Evolutionary conservation across 768 basidiomycete genomes (phyloP), one percentile per base, ranked within the genome.

Genomic region (Suillus sp.): DNA sequence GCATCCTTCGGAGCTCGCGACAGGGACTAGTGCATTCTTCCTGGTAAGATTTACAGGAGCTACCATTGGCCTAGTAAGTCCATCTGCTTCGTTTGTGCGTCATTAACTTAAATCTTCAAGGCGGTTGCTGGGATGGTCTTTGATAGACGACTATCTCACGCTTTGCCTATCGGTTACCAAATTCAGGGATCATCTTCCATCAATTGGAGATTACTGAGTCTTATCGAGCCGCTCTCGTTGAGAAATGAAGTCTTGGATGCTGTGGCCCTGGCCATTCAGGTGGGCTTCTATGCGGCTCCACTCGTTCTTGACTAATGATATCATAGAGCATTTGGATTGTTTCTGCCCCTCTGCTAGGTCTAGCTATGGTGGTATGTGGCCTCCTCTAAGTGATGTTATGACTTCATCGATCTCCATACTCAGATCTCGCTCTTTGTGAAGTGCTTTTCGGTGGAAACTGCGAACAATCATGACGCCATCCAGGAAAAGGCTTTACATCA

Each of bases 31-130:
- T 70, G 92, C 91, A 13, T 95, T 94, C 74, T 94, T 95, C 76
- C 81, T 94, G 61, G 91, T 93, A 51, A 84, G 92, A 50, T 94
- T 94, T 76, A 93, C 92, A 42, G 92, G 92, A 10, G 91, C 92
- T 37, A 93, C 92, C 2, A 80, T 89, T 43, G 92, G 92, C 65
- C 75, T 95, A 78, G 92, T 92, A 74, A 88, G 72, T 65, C 67
- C 64, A 20, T 34, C 45, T 3, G 18, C 18, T 16, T 59, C 45
- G 27, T 66, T 53, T 55, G 57, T 61, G 58, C 37, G 32, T n/a
- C 59, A 22, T 32, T 22, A 34, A 59, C n/a, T 57, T 58, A 62
- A 25, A 48, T 27, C 1, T 27, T 56, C 38, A 68, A 94, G 92
- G 86, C 92, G 54, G 80, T 91, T 34, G 87, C 92, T 60, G 91